phyloP scores from a whole-genome alignment of 2,329 filamentous ascomycete genomes.

The Macroventuria anomochaeta region DNA sequence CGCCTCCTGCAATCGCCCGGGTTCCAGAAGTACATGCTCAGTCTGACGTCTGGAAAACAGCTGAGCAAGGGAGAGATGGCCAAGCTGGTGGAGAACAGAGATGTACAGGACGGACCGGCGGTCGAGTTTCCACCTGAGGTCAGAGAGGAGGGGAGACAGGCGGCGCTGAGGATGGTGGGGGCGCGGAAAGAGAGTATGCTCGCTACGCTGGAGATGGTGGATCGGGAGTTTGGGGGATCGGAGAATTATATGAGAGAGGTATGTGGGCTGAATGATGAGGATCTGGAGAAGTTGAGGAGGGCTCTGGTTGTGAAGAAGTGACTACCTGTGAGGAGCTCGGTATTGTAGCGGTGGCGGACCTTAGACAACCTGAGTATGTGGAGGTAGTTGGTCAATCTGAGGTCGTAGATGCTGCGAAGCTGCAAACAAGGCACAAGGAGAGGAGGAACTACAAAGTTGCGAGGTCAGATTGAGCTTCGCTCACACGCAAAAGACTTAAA shows the following conservation, averaged over 20 bases:
- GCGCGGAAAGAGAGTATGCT: slow-evolving; percentile 60
- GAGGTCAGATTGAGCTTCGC: no score
- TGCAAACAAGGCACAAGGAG: no score
- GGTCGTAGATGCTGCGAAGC: no score
- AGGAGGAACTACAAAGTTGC: no score
- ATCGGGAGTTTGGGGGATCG: slow-evolving; percentile 66
- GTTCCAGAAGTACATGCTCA: slow-evolving; percentile 34
- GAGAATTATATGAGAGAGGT: slow-evolving; percentile 67
- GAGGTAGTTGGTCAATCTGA: no score
- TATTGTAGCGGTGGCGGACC: no score
- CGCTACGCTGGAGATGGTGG: slow-evolving; percentile 60
- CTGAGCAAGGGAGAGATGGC: slow-evolving; percentile 59
- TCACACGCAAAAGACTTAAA: no score
- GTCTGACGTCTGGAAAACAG: slow-evolving; percentile 16
- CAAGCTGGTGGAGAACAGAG: slow-evolving; percentile 47
- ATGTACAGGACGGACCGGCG: slow-evolving; percentile 26
- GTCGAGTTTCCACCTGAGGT: slow-evolving; percentile 51
- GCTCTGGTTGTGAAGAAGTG: slow-evolving; percentile 31
- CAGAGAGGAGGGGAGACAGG: slow-evolving; percentile 31
- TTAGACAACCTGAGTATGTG: no score
- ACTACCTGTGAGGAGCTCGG: background rate
- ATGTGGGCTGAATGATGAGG: slow-evolving; percentile 63
- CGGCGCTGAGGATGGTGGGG: slow-evolving; percentile 46
- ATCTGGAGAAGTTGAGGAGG: slow-evolving; percentile 58
- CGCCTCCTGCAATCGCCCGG: slow-evolving; percentile 52